phyloP scores from a whole-genome alignment of 1,284 basidiomycete genomes.

The Apiotrichum gracile region DNA sequence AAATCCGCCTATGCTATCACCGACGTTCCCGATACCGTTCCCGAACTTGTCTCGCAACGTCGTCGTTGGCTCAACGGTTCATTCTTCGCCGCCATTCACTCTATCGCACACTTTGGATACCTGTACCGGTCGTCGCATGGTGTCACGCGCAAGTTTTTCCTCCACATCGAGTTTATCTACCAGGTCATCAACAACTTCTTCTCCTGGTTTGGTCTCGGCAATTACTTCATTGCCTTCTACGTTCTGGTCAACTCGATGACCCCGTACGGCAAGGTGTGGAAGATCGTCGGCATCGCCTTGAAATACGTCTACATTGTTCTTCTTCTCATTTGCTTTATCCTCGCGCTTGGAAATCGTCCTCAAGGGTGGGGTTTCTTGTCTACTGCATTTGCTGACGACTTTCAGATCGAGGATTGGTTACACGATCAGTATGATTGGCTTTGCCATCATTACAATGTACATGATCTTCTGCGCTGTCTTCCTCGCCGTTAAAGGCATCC shows the following conservation, averaged over 20 bases:
- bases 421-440: slow-evolving; percentile 72
- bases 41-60: slow-evolving; percentile 86
- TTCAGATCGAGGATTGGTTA: slow-evolving; percentile 64
- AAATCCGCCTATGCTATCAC: slow-evolving; percentile 89
- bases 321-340: slow-evolving; percentile 81
- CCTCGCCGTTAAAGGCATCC: slow-evolving; percentile 71
- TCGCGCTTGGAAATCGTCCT: slow-evolving; percentile 85
- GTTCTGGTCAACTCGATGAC: slow-evolving; percentile 5
- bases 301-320: slow-evolving; percentile 84
- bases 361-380: slow-evolving; percentile 59
- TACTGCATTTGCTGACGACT: not conserved
- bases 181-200: slow-evolving; percentile 81
- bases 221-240: slow-evolving; percentile 81
- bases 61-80: slow-evolving; percentile 95
- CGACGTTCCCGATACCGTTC: slow-evolving; percentile 81
- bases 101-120: slow-evolving; percentile 83
- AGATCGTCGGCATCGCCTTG: slow-evolving; percentile 68
- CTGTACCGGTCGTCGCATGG: slow-evolving; percentile 84
- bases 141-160: slow-evolving; percentile 80
- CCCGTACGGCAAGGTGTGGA: slow-evolving; percentile 21
- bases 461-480: slow-evolving; percentile 67
- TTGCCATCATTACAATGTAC: slow-evolving; percentile 80
- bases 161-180: slow-evolving; percentile 90
- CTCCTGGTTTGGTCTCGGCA: slow-evolving; percentile 84
- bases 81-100: slow-evolving; percentile 91